phyloP scores from a whole-genome alignment of 768 basidiomycete species.

The Tricholoma furcatifolium region DNA sequence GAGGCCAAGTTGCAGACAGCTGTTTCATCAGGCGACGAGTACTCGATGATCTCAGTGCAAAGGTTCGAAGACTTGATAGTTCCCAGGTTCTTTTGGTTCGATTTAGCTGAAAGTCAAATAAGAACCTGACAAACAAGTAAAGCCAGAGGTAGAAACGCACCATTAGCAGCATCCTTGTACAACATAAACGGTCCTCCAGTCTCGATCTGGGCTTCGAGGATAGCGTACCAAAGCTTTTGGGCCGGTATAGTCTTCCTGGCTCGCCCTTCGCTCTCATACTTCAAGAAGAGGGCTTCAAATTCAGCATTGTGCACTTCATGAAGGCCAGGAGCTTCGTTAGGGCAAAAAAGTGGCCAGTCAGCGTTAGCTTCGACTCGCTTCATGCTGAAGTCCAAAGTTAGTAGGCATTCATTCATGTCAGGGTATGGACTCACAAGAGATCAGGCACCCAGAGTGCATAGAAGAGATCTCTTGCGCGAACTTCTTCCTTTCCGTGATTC shows the following conservation, averaged over 20 bases:
- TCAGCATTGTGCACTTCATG: slow-evolving; percentile 87
- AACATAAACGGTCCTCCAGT: slow-evolving; percentile 99
- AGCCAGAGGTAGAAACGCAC: slow-evolving; percentile 40
- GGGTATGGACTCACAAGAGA: slow-evolving; percentile 67
- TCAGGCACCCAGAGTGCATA: slow-evolving; percentile 98
- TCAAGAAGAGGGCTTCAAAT: slow-evolving; percentile 83
- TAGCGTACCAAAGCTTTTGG: slow-evolving; percentile 98
- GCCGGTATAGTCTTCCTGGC: slow-evolving; percentile 84
- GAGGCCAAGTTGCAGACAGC: slow-evolving; percentile 99
- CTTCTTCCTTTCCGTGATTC: slow-evolving; percentile 99
- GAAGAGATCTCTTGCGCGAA: slow-evolving; percentile 94
- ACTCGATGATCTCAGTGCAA: slow-evolving; percentile 99
- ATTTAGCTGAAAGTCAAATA: slow-evolving; percentile 62
- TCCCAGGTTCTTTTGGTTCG: slow-evolving; percentile 97
- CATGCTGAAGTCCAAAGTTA: slow-evolving; percentile 62
- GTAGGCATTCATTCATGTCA: background rate
- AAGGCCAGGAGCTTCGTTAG: slow-evolving; percentile 90
- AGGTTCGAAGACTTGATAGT: slow-evolving; percentile 99
- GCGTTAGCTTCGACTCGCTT: slow-evolving; percentile 88
- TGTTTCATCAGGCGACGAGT: slow-evolving; percentile 94
- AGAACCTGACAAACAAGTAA: background rate
- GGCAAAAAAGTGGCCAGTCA: slow-evolving; percentile 97
- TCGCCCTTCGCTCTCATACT: slow-evolving; percentile 89
- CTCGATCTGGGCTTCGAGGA: slow-evolving; percentile 96
- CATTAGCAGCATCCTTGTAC: slow-evolving; percentile 95